These are phyloP conservation scores for Russula olivacea DNA, from an alignment of 768 basidiomycete genomes.

Conservation along the genomic window DNA sequence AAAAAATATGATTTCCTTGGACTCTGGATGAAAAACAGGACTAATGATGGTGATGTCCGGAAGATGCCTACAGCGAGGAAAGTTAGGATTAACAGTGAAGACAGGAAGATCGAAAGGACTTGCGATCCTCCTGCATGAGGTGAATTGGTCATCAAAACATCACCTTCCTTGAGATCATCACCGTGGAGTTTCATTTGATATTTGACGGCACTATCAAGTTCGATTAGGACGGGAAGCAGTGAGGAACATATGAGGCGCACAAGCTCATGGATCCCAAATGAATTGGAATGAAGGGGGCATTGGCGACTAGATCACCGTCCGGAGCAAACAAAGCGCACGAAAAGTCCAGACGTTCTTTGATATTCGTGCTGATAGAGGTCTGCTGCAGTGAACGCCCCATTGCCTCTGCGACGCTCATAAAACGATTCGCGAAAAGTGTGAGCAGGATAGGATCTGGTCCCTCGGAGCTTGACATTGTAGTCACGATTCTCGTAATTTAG, in stretches of 20 bases:
- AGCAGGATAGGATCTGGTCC: conserved; percentile 81
- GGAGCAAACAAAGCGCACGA: conserved; percentile 93
- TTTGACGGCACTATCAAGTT: conserved; percentile 58
- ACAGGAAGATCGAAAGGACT: conserved; percentile 31
- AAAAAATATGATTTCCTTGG: conserved; percentile 79
- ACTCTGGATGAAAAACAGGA: conserved; percentile 70
- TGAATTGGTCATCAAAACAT: conserved; percentile 90
- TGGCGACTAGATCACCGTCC: conserved; percentile 92
- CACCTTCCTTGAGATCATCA: conserved; percentile 72
- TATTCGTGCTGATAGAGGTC: conserved; percentile 89
- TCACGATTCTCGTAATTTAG: neutral
- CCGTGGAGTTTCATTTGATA: conserved; percentile 81
- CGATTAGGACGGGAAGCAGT: neutral
- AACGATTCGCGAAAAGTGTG: conserved; percentile 90
- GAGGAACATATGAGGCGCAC: conserved; percentile 40
- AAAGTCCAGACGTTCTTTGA: conserved; percentile 93
- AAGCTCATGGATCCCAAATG: conserved; percentile 89
- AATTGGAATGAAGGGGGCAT: conserved; percentile 87
- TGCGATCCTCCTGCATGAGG: conserved; percentile 86
- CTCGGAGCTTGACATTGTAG: conserved; percentile 11
- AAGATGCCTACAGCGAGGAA: conserved; percentile 46
- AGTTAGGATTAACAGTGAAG: conserved; percentile 17
- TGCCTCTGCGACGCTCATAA: conserved; percentile 96
- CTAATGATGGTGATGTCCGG: conserved; percentile 93
- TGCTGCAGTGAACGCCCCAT: conserved; percentile 90